These are phyloP conservation scores for Botrytis byssoidea DNA, from an alignment of 2,329 filamentous ascomycete genomes.

Conservation along the genomic window DNA sequence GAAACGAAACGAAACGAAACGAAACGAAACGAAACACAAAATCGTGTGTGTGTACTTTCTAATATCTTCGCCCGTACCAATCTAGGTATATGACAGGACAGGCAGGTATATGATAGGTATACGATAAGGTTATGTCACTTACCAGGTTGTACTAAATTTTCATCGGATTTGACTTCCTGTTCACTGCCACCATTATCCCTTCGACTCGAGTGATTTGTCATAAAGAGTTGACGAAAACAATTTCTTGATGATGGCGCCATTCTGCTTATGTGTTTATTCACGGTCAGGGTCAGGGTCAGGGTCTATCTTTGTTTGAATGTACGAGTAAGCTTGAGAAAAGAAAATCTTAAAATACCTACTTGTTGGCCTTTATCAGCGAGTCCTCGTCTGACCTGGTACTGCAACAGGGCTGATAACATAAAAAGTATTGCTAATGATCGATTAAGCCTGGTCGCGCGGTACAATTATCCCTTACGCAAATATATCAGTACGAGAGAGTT, in stretches of 20 bases:
- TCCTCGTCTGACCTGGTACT: not conserved
- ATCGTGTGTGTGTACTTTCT: not conserved
- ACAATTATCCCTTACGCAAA: not conserved
- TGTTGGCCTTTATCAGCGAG: not conserved
- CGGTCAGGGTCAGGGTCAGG: not conserved
- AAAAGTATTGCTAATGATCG: not conserved
- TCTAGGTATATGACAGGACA: not conserved
- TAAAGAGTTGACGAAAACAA: constrained; percentile 7
- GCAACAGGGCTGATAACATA: constrained; percentile 2
- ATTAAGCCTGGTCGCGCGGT: not conserved
- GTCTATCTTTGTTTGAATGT: not conserved
- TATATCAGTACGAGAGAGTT: not conserved
- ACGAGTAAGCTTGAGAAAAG: not conserved
- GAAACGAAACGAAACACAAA: not conserved
- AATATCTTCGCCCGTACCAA: not conserved
- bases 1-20: not conserved
- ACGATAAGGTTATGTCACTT: not conserved
- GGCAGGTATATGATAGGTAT: not conserved
- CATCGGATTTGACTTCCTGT: not conserved
- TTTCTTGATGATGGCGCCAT: constrained; percentile 5
- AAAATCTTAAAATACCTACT: not conserved
- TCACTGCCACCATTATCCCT: not conserved
- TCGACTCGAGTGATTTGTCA: not conserved
- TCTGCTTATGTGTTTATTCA: not conserved
- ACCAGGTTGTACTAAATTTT: not conserved